phyloP scores from a whole-genome alignment of 2,329 filamentous ascomycete genomes.

The Ramularia collo-cygni region DNA sequence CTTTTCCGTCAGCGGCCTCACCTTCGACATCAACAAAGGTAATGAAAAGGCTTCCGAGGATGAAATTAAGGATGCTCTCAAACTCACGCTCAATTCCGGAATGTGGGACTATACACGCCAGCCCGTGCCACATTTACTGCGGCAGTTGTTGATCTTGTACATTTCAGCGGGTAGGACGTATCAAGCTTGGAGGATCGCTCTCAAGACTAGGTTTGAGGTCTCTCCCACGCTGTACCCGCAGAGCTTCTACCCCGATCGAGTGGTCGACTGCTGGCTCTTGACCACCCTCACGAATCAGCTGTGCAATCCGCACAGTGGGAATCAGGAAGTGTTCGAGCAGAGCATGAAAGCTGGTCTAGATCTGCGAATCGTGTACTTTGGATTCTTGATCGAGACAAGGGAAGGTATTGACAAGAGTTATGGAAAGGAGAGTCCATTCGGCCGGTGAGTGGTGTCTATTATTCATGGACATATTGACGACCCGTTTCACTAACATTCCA shows the following conservation, averaged over 20 bases:
- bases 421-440: slow-evolving; percentile 31
- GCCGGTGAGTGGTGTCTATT: slow-evolving; percentile 7
- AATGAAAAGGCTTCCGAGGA: slow-evolving; percentile 17
- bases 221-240: slow-evolving; percentile 47
- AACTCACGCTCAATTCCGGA: slow-evolving; percentile 28
- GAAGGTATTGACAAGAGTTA: slow-evolving; percentile 38
- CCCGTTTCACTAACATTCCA: too few relatives aligned
- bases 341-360: slow-evolving; percentile 32
- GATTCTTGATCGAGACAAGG: slow-evolving; percentile 36
- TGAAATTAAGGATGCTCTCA: slow-evolving; percentile 22
- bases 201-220: slow-evolving; percentile 46
- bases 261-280: slow-evolving; percentile 40
- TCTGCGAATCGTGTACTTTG: slow-evolving; percentile 37
- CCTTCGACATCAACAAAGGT: slow-evolving; percentile 22
- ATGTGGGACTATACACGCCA: slow-evolving; percentile 47
- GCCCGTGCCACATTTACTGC: slow-evolving; percentile 48
- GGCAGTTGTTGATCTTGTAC: slow-evolving; percentile 46
- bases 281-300: slow-evolving; percentile 19
- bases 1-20: slow-evolving; percentile 21
- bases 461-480: too few relatives aligned
- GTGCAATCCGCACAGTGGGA: slow-evolving; percentile 15
- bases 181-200: slow-evolving; percentile 45
- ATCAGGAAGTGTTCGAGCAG: slow-evolving; percentile 22
- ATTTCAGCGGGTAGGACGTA: slow-evolving; percentile 39
- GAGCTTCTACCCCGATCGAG: slow-evolving; percentile 47